Percentiles rank a stretch among this genome's conserved stretches.
These are phyloP conservation scores for Aspergillus funiculosus DNA, from an alignment of 495 filamentous ascomycete genomes.

Conservation along the genomic window DNA sequence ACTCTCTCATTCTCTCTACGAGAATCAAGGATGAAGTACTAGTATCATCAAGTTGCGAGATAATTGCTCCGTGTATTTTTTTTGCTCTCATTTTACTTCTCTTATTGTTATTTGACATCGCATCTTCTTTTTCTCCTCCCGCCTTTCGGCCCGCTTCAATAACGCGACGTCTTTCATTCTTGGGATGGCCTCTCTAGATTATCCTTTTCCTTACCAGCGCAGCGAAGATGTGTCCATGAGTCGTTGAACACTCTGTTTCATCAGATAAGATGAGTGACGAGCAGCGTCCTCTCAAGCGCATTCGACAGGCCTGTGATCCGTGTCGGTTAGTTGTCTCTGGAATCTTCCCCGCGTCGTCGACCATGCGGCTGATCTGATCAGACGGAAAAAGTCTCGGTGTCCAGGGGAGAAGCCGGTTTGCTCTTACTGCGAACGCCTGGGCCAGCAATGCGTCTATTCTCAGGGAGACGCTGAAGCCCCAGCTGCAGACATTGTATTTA, in stretches of 20 bases:
- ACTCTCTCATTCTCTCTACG: too few species aligned
- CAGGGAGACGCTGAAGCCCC: conserved; percentile 22
- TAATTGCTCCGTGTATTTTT: not conserved
- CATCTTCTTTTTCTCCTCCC: not conserved
- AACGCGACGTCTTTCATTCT: not conserved
- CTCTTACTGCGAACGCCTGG: conserved; percentile 37
- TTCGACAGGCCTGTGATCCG: conserved; percentile 39
- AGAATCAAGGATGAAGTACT: too few species aligned
- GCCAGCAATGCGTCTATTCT: conserved; percentile 36
- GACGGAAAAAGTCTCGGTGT: conserved; percentile 41
- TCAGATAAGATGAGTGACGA: conserved; percentile 9
- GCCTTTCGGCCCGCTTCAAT: conserved; percentile 4
- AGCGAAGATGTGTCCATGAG: not conserved
- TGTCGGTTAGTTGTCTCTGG: conserved; percentile 28
- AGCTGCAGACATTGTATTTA: conserved; percentile 7
- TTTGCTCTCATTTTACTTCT: not conserved
- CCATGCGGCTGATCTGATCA: conserved; percentile 8
- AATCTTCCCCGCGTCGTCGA: not conserved
- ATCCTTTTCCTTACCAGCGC: not conserved
- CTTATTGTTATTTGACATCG: not conserved
- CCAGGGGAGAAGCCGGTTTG: conserved; percentile 40
- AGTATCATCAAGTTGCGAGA: too few species aligned
- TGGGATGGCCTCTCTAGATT: not conserved
- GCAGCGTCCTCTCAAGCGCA: conserved; percentile 33
- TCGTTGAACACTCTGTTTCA: not conserved